Base-by-base conservation (phyloP, 768 basidiomycete species). In the Calocybe indica region DNA sequence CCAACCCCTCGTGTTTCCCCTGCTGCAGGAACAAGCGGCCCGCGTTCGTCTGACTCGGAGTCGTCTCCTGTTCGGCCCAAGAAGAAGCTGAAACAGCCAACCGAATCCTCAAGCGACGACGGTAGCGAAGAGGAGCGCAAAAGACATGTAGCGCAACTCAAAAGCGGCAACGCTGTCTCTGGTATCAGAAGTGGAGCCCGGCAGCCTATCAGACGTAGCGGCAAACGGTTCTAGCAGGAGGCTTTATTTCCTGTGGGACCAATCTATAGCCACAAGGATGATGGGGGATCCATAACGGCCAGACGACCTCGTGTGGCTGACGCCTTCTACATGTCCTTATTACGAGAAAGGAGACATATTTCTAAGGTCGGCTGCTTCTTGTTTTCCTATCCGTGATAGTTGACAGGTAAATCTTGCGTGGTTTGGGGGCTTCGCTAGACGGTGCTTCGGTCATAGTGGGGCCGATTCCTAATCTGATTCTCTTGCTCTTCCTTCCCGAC, bases 201-300 rank as follows among this genome's bases (percentile, higher is more conserved):
- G 55, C 87, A 90, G 55, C 88, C 88, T 5, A 70, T 89, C 52
- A 88, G 82, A 65, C 78, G 87, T 54, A 83, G 83, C 33, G 85
- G 82, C 30, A 85, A 79, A 61, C 76, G 83, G 52, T 90, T 87
- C 70, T 88, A 72, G 73, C 51, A 15, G 12, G 8, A 13, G 8
- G 5, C 31, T 6, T 8, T 12, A 41, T 41, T 41, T 22, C 22
- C 22, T 22, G 22, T 4, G 22, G 22, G 22, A 22, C 22, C 22
- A 22, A 22, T 22, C 22, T 22, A 22, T 22, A 22, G 22, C 22
- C 22, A 22, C 22, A 22, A 22, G 22, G 22, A 22, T 22, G 22
- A 22, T 4, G 22, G 4, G 22, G 22, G 22, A 22, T 22, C 22
- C 22, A 22, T 22, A 22, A 22, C 22, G 22, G 22, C 22, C 22